Conservation (phyloP, 148 eudicot genomes). For the Drosera capensis region DNA sequence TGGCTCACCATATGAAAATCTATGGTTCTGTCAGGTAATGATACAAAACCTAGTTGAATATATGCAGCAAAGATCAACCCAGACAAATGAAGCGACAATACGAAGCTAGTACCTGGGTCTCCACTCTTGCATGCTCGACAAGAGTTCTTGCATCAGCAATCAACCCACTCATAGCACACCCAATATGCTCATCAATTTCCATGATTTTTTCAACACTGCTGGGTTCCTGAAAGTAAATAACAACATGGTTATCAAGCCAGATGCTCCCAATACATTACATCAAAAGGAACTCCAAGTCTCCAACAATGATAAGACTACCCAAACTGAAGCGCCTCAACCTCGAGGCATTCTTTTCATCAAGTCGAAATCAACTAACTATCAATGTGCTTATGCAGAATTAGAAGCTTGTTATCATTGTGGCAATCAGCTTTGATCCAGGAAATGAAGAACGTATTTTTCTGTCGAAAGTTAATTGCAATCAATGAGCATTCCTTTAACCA, state of each 20-base stretch:
- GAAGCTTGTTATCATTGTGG: too few species aligned
- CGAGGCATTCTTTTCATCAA: too few species aligned
- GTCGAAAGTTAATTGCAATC: too few species aligned
- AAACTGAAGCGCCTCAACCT: not conserved
- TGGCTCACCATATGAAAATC: conserved; percentile 98
- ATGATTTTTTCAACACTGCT: conserved; percentile 98
- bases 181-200: conserved; percentile 98
- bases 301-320: not conserved
- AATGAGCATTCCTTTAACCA: too few species aligned
- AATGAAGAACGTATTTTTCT: too few species aligned
- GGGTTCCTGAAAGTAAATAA: conserved; percentile 55
- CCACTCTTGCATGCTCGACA: conserved; percentile 98
- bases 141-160: conserved; percentile 99
- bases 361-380: too few species aligned
- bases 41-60: not conserved
- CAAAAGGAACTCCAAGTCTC: not conserved
- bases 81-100: not conserved
- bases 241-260: not conserved
- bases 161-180: conserved; percentile 99
- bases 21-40: conserved; percentile 52
- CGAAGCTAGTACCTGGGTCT: conserved; percentile 60
- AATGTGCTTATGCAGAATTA: too few species aligned
- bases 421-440: too few species aligned
- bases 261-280: not conserved
- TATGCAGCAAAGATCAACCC: not conserved